Conservation (phyloP, 176 grass and related monocot genomes). For the Miscanthus lutarioriparius region DNA sequence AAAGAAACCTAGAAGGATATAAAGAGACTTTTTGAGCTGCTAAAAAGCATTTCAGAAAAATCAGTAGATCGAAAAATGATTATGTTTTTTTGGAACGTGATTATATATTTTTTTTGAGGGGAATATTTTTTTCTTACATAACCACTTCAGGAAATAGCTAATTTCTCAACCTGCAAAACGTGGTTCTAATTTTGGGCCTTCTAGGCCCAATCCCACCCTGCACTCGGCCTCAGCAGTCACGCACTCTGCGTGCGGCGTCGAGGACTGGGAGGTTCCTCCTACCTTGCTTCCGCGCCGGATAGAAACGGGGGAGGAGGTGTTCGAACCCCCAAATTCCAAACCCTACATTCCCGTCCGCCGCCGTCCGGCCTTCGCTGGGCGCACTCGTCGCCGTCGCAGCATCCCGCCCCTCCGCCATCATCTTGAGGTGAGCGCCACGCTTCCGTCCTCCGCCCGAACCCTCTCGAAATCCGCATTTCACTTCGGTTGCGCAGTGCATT, state of each 20-base stretch:
- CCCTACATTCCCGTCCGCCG: neutral
- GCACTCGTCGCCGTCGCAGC: neutral
- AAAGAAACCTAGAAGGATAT: too few species aligned
- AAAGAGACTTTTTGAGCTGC: too few species aligned
- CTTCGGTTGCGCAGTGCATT: neutral
- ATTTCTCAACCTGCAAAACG: too few species aligned
- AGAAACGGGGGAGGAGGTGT: neutral
- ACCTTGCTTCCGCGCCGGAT: neutral
- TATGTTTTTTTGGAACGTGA: too few species aligned
- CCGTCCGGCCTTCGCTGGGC: neutral
- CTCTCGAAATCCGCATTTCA: neutral
- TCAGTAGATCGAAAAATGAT: too few species aligned
- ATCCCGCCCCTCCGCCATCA: neutral
- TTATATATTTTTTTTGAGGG: too few species aligned
- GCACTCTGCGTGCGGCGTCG: neutral
- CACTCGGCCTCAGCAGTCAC: neutral
- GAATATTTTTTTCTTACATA: too few species aligned
- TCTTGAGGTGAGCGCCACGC: slow-evolving; percentile 19
- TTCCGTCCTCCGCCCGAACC: neutral
- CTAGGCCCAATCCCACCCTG: neutral
- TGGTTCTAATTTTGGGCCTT: neutral
- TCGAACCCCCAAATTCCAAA: neutral
- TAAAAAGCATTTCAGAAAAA: too few species aligned
- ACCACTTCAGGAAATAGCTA: too few species aligned
- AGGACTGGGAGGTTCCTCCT: neutral